Evolutionary conservation across 2,329 filamentous ascomycete genomes (phyloP).

Genomic region (Botrytis porri): DNA sequence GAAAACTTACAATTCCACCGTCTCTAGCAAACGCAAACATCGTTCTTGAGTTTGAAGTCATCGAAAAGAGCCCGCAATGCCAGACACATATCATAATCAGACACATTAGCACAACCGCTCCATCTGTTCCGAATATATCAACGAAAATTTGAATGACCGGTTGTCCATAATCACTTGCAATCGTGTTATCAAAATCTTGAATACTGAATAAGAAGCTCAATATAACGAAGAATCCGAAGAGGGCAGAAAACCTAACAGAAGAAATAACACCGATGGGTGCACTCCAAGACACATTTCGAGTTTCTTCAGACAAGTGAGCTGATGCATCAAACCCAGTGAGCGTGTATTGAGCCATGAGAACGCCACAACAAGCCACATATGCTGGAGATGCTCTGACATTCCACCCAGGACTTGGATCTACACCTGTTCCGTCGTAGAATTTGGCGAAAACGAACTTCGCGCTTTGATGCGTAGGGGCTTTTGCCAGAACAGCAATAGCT

Average conservation of each 20-base stretch:
- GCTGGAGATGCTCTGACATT: conserved; percentile 50
- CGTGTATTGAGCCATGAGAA: conserved; percentile 54
- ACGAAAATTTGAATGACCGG: conserved; percentile 58
- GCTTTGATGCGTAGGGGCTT: conserved; percentile 54
- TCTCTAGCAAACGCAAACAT: conserved; percentile 59
- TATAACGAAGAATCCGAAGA: conserved; percentile 60
- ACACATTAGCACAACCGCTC: conserved; percentile 53
- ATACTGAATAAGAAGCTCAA: conserved; percentile 56
- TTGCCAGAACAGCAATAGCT: conserved; percentile 54
- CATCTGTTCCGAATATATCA: conserved; percentile 53
- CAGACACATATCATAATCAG: conserved; percentile 58
- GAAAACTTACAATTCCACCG: conserved; percentile 46
- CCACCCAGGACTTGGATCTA: conserved; percentile 47
- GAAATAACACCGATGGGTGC: conserved; percentile 57
- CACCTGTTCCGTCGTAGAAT: conserved; percentile 52
- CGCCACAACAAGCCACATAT: conserved; percentile 53
- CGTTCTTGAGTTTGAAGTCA: conserved; percentile 57
- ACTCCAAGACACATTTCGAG: conserved; percentile 53
- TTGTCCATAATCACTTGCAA: conserved; percentile 47
- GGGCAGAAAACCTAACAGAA: conserved; percentile 52
- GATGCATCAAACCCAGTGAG: conserved; percentile 54
- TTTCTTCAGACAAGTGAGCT: conserved; percentile 58
- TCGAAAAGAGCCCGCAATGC: conserved; percentile 58
- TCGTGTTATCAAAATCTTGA: conserved; percentile 51
- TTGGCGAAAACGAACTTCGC: conserved; percentile 54